phyloP scores from a whole-genome alignment of 225 moss, liverwort and hornwort genomes.

The Marchantia paleacea region DNA sequence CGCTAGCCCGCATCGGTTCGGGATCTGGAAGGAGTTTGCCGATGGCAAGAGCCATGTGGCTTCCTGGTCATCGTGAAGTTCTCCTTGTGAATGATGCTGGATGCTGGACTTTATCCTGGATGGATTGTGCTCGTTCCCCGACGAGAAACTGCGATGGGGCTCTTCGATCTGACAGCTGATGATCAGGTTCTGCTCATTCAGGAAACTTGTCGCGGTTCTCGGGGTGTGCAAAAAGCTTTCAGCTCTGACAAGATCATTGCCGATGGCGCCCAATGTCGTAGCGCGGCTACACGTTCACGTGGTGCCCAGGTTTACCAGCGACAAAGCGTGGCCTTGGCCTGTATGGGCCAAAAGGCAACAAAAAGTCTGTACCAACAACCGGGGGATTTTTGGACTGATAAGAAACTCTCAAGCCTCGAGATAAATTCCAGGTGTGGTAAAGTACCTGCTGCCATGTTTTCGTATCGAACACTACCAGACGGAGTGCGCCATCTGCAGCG shows the following conservation, averaged over 20 bases:
- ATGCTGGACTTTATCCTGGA: slow-evolving; percentile 42
- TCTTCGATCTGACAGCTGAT: slow-evolving; percentile 36
- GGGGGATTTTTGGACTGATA: too few species aligned
- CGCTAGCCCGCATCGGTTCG: slow-evolving; percentile 5
- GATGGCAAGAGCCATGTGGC: slow-evolving; percentile 31
- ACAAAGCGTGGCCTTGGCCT: slow-evolving; percentile 41
- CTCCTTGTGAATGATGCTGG: slow-evolving; percentile 43
- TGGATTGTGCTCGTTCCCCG: slow-evolving; percentile 50
- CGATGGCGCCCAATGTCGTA: slow-evolving; percentile 40
- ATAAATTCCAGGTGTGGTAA: too few species aligned
- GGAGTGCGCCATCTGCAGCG: too few species aligned
- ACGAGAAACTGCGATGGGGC: slow-evolving; percentile 23
- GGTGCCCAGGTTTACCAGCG: slow-evolving; percentile 38
- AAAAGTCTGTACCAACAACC: too few species aligned
- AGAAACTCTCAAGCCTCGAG: too few species aligned
- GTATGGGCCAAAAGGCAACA: too few species aligned
- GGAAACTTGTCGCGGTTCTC: slow-evolving; percentile 33
- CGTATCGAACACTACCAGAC: too few species aligned
- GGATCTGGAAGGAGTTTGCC: slow-evolving; percentile 35
- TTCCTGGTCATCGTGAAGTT: slow-evolving; percentile 34
- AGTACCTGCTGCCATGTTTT: too few species aligned
- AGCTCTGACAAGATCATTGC: slow-evolving; percentile 43
- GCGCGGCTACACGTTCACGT: slow-evolving; percentile 41
- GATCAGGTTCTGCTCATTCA: slow-evolving; percentile 37
- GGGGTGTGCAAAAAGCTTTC: slow-evolving; percentile 26